Percentiles rank a stretch among this genome's conserved stretches.
phyloP scores from a whole-genome alignment of 345 rosid genomes.

The Luvunga scandens region DNA sequence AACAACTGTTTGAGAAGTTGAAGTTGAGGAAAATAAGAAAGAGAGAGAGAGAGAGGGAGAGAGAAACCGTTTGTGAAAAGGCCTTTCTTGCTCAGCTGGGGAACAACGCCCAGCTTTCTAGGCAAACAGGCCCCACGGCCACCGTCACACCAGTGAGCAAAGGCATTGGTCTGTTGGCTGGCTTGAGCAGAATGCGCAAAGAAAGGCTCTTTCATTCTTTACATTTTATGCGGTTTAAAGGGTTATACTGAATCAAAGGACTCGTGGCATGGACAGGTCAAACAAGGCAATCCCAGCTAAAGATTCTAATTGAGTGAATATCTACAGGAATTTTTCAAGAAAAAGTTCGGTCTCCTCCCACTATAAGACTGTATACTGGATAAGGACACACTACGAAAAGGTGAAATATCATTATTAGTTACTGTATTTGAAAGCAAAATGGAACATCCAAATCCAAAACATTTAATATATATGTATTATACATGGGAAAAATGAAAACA shows the following conservation, averaged over 20 bases:
- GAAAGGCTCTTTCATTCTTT: background rate
- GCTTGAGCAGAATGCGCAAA: constrained; percentile 11
- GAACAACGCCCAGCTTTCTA: background rate
- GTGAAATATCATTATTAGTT: background rate
- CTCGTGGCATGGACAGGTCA: constrained; percentile 21
- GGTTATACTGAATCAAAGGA: constrained; percentile 20
- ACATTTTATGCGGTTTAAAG: constrained; percentile 4
- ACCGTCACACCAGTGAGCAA: background rate
- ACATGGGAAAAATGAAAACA: background rate
- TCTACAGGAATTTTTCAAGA: background rate
- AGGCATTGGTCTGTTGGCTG: background rate
- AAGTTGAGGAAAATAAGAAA: background rate
- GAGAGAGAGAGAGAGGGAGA: background rate
- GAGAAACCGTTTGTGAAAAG: background rate
- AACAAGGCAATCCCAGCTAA: constrained; percentile 17
- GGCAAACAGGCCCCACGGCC: constrained; percentile 5
- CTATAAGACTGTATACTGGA: background rate
- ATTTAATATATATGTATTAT: no score
- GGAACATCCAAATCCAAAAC: background rate
- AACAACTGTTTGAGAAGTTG: background rate
- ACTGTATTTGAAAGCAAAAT: background rate
- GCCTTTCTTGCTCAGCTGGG: background rate
- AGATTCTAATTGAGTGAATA: constrained; percentile 22
- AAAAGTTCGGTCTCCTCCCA: background rate
- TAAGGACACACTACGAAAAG: background rate